These are phyloP conservation scores for Lagerstroemia speciosa DNA, from an alignment of 345 rosid genomes.

Conservation along the genomic window DNA sequence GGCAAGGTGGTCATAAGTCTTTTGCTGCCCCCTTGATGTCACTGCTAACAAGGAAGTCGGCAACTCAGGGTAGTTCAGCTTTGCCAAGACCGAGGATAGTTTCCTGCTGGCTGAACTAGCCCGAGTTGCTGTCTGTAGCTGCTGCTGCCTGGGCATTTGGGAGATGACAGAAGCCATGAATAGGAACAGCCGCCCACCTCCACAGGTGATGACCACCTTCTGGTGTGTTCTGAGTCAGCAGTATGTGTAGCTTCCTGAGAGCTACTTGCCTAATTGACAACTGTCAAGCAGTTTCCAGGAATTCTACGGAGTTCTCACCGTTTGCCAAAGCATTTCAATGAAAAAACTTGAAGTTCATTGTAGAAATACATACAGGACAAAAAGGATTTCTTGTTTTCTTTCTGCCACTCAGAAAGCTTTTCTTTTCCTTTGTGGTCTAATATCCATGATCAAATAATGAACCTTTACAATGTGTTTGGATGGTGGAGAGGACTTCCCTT, in stretches of 20 bases:
- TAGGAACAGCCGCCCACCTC: too few species aligned
- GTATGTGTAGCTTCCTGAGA: not conserved
- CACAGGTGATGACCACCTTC: not conserved
- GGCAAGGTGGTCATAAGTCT: not conserved
- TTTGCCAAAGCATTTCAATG: too few species aligned
- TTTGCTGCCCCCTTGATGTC: not conserved
- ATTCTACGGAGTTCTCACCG: too few species aligned
- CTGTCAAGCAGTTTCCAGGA: not conserved
- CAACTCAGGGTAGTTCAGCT: not conserved
- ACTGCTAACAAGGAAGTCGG: not conserved
- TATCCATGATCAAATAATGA: too few species aligned
- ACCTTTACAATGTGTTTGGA: too few species aligned
- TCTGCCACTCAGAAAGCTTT: not conserved
- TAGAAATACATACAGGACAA: too few species aligned
- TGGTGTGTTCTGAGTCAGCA: not conserved
- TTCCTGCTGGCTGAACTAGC: not conserved
- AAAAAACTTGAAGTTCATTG: too few species aligned
- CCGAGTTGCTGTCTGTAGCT: not conserved
- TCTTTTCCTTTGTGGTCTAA: too few species aligned
- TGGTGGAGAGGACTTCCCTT: too few species aligned
- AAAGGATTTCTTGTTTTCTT: too few species aligned
- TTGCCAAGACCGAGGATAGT: not conserved
- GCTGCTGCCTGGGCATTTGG: not conserved
- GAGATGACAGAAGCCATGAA: too few species aligned
- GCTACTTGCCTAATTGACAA: not conserved